Base-by-base conservation (phyloP, 768 basidiomycete species). In the Trametes coccinea region DNA sequence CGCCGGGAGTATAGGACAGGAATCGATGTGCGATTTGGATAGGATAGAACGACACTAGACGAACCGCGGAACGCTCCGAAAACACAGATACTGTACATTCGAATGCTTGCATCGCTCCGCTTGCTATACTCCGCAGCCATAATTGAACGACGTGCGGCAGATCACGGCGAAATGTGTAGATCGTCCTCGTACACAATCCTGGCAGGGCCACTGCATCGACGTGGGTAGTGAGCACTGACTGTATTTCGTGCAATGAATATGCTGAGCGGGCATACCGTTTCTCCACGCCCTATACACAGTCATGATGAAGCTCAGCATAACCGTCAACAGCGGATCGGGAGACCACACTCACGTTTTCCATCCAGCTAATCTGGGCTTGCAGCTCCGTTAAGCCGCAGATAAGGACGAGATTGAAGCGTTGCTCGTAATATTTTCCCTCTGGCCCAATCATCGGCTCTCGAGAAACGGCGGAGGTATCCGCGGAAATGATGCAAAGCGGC, bases 331-430 rank as follows among this genome's bases (percentile, higher is more conserved):
- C 34, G 22, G 7, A 13, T 9, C 31, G 4, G 5, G 22, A 40
- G 7, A 34, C 8, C 27, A 17, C 17, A 57, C 66, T 52, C 33
- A 70, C 69, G 39, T 70, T 56, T 10, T 82, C 79, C 46, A 61
- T 71, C 82, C 82, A 83, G 11, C 72, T 69, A n/a, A 81, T 73
- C 43, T 80, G 78, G 0, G 80, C 80, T 55, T 80, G 75, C 16
- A 83, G 50, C 53, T 83, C 81, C 0, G 81, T 80, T 43, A 76
- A 48, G 0, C 82, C 82, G 48, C 81, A 78, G 45, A 71, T 72
- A 54, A 83, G 61, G 45, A 80, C 70, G 27, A 83, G 69, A 8
- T 77, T 73, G 59, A 75, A 82, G 13, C 71, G 60, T 33, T 71
- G 73, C 47, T 64, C 67, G 56, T 70, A 76, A 34, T 74, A 77